Conservation (phyloP, 1,284 basidiomycete genomes). For the Austroboletus niveus region DNA sequence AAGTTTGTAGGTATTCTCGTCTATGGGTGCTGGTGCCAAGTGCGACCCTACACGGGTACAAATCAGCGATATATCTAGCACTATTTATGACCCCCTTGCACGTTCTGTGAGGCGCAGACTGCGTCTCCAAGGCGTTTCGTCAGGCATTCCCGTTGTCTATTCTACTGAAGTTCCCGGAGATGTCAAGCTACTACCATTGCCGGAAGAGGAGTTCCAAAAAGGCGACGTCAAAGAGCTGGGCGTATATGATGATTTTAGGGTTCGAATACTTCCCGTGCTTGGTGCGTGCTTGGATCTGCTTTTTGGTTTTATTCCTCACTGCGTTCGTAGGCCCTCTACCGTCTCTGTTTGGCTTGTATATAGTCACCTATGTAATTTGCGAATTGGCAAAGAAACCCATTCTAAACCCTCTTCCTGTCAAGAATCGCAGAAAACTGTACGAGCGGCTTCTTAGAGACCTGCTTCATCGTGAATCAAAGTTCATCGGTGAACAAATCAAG, state of each 20-base stretch:
- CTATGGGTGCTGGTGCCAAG: conserved; percentile 98
- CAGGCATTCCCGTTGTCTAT: conserved; percentile 92
- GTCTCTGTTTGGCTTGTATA: conserved; percentile 85
- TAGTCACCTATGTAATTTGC: conserved; percentile 84
- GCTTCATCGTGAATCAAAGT: conserved; percentile 65
- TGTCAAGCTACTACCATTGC: conserved; percentile 85
- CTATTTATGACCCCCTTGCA: conserved; percentile 94
- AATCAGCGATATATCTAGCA: conserved; percentile 91
- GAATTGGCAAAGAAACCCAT: conserved; percentile 83
- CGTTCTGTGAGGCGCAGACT: conserved; percentile 85
- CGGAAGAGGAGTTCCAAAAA: conserved; percentile 90
- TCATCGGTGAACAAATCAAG: conserved; percentile 55
- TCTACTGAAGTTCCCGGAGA: conserved; percentile 92
- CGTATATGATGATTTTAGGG: conserved; percentile 92
- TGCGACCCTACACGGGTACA: conserved; percentile 93
- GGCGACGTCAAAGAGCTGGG: conserved; percentile 90
- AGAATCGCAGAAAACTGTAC: conserved; percentile 82
- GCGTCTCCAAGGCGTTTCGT: conserved; percentile 64
- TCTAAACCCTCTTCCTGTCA: conserved; percentile 77
- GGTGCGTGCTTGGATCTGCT: conserved; percentile 38
- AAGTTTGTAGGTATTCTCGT: conserved; percentile 76
- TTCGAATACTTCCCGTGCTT: conserved; percentile 85
- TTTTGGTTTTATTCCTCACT: conserved; percentile 4
- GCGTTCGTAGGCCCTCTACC: conserved; percentile 66
- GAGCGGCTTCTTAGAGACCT: conserved; percentile 79